Evolutionary conservation across 1,139 yeast genomes (phyloP), one percentile per base, ranked within the genome.

Genomic region (Nakaseomyces glabratus): DNA sequence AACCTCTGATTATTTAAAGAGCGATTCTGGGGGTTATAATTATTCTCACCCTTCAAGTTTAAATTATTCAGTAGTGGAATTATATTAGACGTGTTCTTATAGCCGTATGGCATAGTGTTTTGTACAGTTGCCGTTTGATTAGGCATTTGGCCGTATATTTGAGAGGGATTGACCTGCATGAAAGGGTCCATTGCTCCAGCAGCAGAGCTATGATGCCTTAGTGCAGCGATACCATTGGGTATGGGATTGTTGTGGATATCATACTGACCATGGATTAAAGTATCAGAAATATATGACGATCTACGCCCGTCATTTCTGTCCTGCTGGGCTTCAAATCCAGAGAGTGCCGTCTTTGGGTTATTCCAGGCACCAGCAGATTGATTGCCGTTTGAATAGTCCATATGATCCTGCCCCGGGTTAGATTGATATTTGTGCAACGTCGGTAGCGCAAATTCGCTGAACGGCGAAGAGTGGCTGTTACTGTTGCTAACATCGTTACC

Each of bases 201-300:
- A 4, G 30, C 30, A 26, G 30, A 11, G 11, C 30, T 26, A 11
- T 26, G 17, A 15, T 26, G 30, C 18, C 30, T 26, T n/a, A n/a
- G n/a, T 6, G 30, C 14, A 10, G 7, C 18, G 15, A n/a, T 18
- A 15, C 21, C 18, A 11, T 15, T 26, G 4, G 14, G 7, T 12
- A 16, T 5, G 17, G 28, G 28, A 6, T 18, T 26, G 21, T 26
- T 26, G 10, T 15, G 19, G 10, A 14, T 20, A 8, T 26, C 24
- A 14, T 28, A 20, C 16, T 46, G 47, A 9, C 49, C 45, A 35
- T 51, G 55, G 28, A 55, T 50, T 16, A 51, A 37, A 4, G 56
- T 42, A 33, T 55, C 60, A 2, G 59, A 44, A 20, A 55, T 54
- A 38, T 54, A 54, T 13, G 60, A 55, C 4, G 60, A 52, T 35